A percentile compares a stretch with the other conserved stretches of the same genome.
Evolutionary conservation across 805 yeast genomes (phyloP).

Genomic region (Brettanomyces sp.): DNA sequence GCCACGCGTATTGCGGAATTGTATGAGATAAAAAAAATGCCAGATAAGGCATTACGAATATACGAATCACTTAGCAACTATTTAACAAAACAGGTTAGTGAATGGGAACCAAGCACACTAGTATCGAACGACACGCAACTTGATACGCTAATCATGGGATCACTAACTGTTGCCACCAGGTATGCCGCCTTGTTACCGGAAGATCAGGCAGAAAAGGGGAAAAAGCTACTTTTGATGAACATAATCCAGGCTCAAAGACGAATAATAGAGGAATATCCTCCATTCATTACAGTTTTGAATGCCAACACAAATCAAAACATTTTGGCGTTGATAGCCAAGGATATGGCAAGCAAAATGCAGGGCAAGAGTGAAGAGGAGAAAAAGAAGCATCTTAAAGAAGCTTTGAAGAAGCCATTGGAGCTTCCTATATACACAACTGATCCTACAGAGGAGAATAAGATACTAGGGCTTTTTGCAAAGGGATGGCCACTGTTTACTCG

Average conservation of each 20-base stretch:
- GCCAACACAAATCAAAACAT: constrained; percentile 10
- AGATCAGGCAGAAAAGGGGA: constrained; percentile 13
- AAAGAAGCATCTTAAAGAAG: constrained; percentile 7
- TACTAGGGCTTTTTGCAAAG: constrained; percentile 13
- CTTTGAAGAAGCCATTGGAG: constrained; percentile 10
- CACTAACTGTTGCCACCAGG: constrained; percentile 15
- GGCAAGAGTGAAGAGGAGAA: constrained; percentile 4
- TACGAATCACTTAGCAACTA: constrained; percentile 16
- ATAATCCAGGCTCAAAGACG: constrained; percentile 18
- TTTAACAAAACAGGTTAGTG: not conserved
- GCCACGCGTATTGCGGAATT: constrained; percentile 77
- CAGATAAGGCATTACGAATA: constrained; percentile 18
- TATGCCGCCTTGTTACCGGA: constrained; percentile 16
- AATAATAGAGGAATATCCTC: constrained; percentile 17
- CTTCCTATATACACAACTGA: constrained; percentile 15
- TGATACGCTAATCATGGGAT: constrained; percentile 12
- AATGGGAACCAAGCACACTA: not conserved
- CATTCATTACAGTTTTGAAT: constrained; percentile 15
- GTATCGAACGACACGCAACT: constrained; percentile 4
- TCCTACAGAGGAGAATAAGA: constrained; percentile 13
- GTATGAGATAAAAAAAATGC: constrained; percentile 41
- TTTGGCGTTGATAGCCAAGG: constrained; percentile 6
- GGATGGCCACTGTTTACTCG: constrained; percentile 22
- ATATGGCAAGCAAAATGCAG: constrained; percentile 6
- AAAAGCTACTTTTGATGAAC: constrained; percentile 12